Base-by-base conservation (phyloP, 2,329 filamentous ascomycete species). In the Colletotrichum theobromicola region DNA sequence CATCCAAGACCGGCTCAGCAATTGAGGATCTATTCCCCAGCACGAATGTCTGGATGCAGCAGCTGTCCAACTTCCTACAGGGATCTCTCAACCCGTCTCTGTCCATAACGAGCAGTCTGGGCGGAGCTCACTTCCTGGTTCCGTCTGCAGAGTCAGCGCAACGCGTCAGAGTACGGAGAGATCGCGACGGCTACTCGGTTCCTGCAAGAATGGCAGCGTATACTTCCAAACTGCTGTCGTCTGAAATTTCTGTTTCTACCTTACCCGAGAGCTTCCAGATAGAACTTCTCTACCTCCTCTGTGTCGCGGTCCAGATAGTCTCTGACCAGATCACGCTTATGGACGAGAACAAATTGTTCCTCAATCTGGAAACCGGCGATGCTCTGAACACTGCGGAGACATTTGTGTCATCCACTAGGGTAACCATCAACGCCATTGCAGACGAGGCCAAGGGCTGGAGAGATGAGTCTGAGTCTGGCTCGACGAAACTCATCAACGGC, bases 191-290 rank as follows among this genome's bases (percentile, higher is more conserved):
- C 0, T 90, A 92, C 35, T 95, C 95, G 3, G 87, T 94, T 68
- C 91, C 95, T 1, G 90, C 94, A 16, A 90, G 96, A 70, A 94
- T 97, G 85, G 91, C 93, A 1, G 87, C 93, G 63, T 98, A 95
- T 81, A 89, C 91, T 0, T 86, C 88, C 7, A 88, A 88, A 63
- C 81, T 97, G 1, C 80, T 95, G 0, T 79, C 82, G 1, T 81
- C 83, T 4, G 83, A 84, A 0, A 77, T 88, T 12, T 78, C 85
- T 4, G 70, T 88, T 1, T 77, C 84, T 0, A 77, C 81, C 0
- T 75, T 90, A 0, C 84, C 88, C 1, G 78, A 80, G 3, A 79
- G 84, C 3, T 83, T 85, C 24, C 86, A 88, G 66, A 82, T 87
- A 10, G 88, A 92, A 70, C 78, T 91, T 2, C 67, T 92, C 2